Percentiles rank a stretch among this genome's conserved stretches.
Conservation (phyloP, 345 rosid genomes). For the Bruguiera parviflora region DNA sequence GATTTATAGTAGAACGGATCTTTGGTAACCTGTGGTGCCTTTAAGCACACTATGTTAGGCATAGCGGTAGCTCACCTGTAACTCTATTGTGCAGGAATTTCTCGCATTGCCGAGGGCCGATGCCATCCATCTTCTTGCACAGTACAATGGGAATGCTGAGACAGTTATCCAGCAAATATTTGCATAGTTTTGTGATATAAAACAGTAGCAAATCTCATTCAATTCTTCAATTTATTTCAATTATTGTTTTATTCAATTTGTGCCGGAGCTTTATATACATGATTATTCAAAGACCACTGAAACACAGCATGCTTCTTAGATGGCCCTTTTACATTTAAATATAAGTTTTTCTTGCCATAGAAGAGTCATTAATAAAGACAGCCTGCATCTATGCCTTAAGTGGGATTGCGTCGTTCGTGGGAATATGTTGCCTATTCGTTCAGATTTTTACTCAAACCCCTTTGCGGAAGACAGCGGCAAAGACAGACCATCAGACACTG, state of each 20-base stretch:
- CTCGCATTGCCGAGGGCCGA: conserved; percentile 96
- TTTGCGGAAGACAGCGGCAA: no score
- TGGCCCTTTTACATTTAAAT: neutral
- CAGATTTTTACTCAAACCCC: no score
- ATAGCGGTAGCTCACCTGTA: neutral
- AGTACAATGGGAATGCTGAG: conserved; percentile 82
- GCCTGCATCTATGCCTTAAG: no score
- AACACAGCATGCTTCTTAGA: neutral
- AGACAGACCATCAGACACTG: no score
- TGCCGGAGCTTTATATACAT: conserved; percentile 8
- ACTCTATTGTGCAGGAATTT: conserved; percentile 62
- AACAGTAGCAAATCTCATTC: neutral
- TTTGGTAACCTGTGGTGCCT: no score
- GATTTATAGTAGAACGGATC: neutral
- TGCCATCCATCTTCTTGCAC: conserved; percentile 87
- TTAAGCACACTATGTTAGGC: neutral
- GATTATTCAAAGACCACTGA: neutral
- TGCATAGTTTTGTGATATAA: conserved; percentile 30
- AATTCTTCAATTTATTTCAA: conserved; percentile 22
- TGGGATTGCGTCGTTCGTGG: no score
- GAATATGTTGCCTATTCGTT: no score
- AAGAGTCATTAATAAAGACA: no score
- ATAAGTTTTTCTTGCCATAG: no score
- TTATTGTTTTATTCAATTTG: conserved; percentile 22
- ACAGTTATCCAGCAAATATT: conserved; percentile 81